Percentiles rank a stretch among this genome's conserved stretches.
phyloP scores from a whole-genome alignment of 2,329 filamentous ascomycete genomes.

The Microcyclospora pomicola region DNA sequence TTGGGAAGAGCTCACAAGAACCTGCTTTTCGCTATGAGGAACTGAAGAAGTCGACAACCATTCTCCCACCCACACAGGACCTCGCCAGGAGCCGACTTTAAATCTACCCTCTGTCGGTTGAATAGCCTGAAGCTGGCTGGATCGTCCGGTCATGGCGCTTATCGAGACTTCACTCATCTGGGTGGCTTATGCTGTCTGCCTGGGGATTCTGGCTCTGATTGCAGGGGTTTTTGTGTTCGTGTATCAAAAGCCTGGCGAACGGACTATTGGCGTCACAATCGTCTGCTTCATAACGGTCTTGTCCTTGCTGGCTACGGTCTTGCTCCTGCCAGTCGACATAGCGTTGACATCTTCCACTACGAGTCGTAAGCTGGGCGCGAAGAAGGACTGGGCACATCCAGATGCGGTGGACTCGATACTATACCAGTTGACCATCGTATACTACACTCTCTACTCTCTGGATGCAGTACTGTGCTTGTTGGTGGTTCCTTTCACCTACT shows the following conservation, averaged over 20 bases:
- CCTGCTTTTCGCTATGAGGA: too few species aligned
- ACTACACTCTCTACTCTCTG: constrained; percentile 83
- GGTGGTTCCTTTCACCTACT: constrained; percentile 90
- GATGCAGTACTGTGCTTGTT: constrained; percentile 82
- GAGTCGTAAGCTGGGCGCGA: constrained; percentile 57
- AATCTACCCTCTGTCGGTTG: too few species aligned
- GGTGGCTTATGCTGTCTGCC: constrained; percentile 77
- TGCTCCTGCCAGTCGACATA: constrained; percentile 88
- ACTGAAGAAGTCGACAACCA: too few species aligned
- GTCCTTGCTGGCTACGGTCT: constrained; percentile 74
- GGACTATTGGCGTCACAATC: constrained; percentile 65
- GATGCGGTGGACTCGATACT: constrained; percentile 65
- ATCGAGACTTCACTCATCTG: constrained; percentile 87
- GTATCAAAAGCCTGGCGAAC: constrained; percentile 80
- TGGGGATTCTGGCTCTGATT: constrained; percentile 61
- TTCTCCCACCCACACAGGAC: too few species aligned
- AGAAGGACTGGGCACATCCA: constrained; percentile 91
- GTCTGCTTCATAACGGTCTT: constrained; percentile 82
- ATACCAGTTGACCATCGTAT: constrained; percentile 70
- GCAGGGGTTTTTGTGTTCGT: constrained; percentile 77
- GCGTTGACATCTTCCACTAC: constrained; percentile 85
- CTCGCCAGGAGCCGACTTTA: too few species aligned
- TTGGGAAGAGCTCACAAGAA: too few species aligned
- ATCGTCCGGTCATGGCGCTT: constrained; percentile 40
- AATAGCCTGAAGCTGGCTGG: too few species aligned